These are phyloP conservation scores for Gonapodya sp. DNA, from an alignment of 192 early-diverging fungal species.

Conservation along the genomic window DNA sequence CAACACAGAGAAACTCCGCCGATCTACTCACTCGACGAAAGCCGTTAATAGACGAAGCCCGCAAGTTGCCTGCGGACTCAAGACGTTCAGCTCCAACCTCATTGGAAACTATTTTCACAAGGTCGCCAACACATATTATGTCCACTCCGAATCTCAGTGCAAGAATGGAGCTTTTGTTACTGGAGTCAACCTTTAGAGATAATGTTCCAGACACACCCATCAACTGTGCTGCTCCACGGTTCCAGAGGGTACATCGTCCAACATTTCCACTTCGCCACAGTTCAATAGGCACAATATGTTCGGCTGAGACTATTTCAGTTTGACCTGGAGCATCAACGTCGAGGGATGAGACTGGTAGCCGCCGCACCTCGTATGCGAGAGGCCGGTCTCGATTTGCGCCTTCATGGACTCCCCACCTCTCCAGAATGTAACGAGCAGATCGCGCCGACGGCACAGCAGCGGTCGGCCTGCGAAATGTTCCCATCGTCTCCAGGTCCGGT, in stretches of 20 bases:
- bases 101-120: neutral
- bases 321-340: neutral
- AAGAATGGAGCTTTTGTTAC: neutral
- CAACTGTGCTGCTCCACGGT: neutral
- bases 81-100: neutral
- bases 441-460: too few relatives aligned
- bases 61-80: too few relatives aligned
- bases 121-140: neutral
- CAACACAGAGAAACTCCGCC: neutral
- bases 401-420: neutral
- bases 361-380: neutral
- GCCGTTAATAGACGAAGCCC: neutral
- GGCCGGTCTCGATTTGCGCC: neutral
- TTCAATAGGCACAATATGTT: neutral
- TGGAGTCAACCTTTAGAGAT: too few relatives aligned
- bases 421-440: too few relatives aligned
- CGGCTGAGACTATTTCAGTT: neutral
- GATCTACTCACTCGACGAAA: neutral
- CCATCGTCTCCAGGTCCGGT: too few relatives aligned
- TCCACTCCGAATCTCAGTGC: neutral
- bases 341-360: neutral
- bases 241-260: neutral
- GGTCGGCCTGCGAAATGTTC: too few relatives aligned
- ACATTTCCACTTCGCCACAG: neutral
- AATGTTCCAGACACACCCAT: neutral